Conservation (phyloP, 345 rosid genomes). For the Brassica carinata region DNA sequence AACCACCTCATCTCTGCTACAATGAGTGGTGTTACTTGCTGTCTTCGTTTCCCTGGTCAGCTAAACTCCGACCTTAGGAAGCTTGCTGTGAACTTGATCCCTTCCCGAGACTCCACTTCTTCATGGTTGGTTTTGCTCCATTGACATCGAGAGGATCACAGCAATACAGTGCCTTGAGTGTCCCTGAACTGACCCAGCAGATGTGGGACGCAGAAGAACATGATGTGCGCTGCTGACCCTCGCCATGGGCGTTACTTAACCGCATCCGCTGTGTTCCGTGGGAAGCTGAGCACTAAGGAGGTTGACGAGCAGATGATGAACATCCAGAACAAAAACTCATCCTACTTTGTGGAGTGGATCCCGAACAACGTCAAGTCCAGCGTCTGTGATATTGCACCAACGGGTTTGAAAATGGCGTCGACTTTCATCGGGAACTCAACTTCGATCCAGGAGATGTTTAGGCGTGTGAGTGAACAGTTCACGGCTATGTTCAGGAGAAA, state of each 20-base stretch:
- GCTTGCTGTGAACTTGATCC: slow-evolving; percentile 46
- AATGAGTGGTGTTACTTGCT: slow-evolving; percentile 48
- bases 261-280: slow-evolving; percentile 47
- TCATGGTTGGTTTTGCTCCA: slow-evolving; percentile 50
- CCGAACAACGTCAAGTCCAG: slow-evolving; percentile 47
- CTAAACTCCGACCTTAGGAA: slow-evolving; percentile 48
- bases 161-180: slow-evolving; percentile 46
- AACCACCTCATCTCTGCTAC: slow-evolving; percentile 49
- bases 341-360: slow-evolving; percentile 47
- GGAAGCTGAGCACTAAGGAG: slow-evolving; percentile 46
- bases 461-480: slow-evolving; percentile 49
- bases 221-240: slow-evolving; percentile 52
- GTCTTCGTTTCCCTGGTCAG: slow-evolving; percentile 49
- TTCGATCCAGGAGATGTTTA: slow-evolving; percentile 49
- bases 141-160: slow-evolving; percentile 48
- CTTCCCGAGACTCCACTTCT: slow-evolving; percentile 49
- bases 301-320: slow-evolving; percentile 50
- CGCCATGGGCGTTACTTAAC: slow-evolving; percentile 48
- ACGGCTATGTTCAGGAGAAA: slow-evolving; percentile 52
- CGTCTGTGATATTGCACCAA: slow-evolving; percentile 47
- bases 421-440: slow-evolving; percentile 47
- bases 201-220: slow-evolving; percentile 52
- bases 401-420: slow-evolving; percentile 44
- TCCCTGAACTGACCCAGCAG: slow-evolving; percentile 47
- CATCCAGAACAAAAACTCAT: slow-evolving; percentile 48